phyloP scores from a whole-genome alignment of 2,329 filamentous ascomycete species.

The Penicillium brevicompactum region DNA sequence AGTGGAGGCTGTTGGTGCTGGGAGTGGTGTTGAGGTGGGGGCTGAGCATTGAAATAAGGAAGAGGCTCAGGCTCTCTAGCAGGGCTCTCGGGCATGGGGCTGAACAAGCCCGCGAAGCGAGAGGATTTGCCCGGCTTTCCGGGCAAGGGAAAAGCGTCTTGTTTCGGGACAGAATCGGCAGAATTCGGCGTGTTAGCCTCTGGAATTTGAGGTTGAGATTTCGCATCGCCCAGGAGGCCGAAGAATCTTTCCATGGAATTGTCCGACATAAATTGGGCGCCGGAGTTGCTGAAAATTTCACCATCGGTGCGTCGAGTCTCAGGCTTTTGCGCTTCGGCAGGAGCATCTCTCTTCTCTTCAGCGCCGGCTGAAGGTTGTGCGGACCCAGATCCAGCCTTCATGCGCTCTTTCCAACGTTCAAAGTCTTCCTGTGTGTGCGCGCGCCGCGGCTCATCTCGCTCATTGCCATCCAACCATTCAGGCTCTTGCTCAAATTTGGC shows the following conservation, averaged over 20 bases:
- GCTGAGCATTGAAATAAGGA: slow-evolving; percentile 19
- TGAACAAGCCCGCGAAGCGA: slow-evolving; percentile 82
- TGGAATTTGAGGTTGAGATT: slow-evolving; percentile 40
- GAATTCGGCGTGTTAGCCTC: slow-evolving; percentile 38
- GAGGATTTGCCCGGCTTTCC: slow-evolving; percentile 71
- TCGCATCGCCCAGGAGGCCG: slow-evolving; percentile 58
- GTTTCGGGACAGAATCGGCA: slow-evolving; percentile 45
- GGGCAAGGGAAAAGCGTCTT: slow-evolving; percentile 40
- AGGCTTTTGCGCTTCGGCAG: slow-evolving; percentile 36
- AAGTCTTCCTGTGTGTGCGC: slow-evolving; percentile 87
- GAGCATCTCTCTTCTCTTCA: slow-evolving; percentile 49
- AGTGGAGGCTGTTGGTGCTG: slow-evolving; percentile 12
- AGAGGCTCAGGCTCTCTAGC: slow-evolving; percentile 37
- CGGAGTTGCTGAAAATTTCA: slow-evolving; percentile 57
- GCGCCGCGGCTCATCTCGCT: slow-evolving; percentile 66
- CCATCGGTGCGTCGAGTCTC: slow-evolving; percentile 46
- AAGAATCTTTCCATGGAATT: slow-evolving; percentile 78
- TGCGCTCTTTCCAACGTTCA: slow-evolving; percentile 88
- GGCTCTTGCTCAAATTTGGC: slow-evolving; percentile 73
- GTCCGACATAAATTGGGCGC: slow-evolving; percentile 66
- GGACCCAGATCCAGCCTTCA: slow-evolving; percentile 67
- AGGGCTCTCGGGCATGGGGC: slow-evolving; percentile 59
- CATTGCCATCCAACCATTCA: slow-evolving; percentile 82
- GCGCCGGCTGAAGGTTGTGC: slow-evolving; percentile 34
- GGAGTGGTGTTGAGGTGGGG: slow-evolving; percentile 5